Conservation (phyloP, 495 filamentous ascomycete genomes). For the Margaritispora aquatica region DNA sequence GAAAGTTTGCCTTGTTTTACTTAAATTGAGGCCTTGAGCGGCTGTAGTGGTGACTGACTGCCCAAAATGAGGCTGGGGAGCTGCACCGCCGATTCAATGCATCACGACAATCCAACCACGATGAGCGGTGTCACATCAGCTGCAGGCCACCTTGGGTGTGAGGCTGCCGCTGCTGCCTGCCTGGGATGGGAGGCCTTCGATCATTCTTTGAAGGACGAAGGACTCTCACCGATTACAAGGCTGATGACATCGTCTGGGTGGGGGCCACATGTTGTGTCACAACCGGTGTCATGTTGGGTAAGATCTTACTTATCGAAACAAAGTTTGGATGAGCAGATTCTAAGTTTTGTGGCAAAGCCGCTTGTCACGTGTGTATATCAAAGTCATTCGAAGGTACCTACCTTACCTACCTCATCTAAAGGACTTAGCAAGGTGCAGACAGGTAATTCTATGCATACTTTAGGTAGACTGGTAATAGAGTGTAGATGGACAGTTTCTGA, state of each 20-base stretch:
- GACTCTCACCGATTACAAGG: neutral
- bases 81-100: neutral
- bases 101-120: neutral
- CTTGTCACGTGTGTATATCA: no score
- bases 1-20: neutral
- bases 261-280: no score
- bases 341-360: no score
- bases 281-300: no score
- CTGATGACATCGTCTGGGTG: neutral
- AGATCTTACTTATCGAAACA: no score
- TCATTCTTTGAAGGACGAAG: neutral
- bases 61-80: neutral
- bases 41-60: neutral
- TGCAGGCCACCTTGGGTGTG: neutral
- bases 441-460: no score
- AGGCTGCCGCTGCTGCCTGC: neutral
- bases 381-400: no score
- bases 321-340: no score
- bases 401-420: no score
- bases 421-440: no score
- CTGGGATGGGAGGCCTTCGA: neutral
- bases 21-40: neutral
- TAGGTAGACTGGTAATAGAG: no score
- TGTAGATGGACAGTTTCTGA: no score
- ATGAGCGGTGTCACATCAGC: neutral